These are phyloP conservation scores for Ascomycota sp. DNA, from an alignment of 2,329 filamentous ascomycete species.

Conservation along the genomic window DNA sequence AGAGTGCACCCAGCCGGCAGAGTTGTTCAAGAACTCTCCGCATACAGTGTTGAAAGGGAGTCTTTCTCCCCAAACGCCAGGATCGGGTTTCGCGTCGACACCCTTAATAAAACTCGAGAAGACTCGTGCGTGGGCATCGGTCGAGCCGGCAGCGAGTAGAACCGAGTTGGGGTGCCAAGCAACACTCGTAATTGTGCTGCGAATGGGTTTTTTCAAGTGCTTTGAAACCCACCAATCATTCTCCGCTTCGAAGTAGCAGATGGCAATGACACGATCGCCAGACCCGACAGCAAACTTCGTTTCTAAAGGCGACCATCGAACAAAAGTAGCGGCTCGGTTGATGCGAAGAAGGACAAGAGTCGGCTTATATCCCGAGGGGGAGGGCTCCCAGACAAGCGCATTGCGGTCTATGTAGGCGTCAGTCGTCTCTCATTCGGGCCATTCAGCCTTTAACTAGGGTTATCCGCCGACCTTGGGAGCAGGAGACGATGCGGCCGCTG, in stretches of 20 bases:
- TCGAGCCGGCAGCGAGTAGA: constrained; percentile 83
- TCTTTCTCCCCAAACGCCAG: constrained; percentile 82
- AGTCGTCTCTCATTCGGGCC: constrained; percentile 6
- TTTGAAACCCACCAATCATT: constrained; percentile 99
- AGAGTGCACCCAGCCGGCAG: constrained; percentile 88
- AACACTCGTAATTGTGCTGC: constrained; percentile 86
- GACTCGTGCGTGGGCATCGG: constrained; percentile 86
- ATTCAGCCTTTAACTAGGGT: no score
- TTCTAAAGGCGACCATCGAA: constrained; percentile 92
- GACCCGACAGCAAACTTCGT: constrained; percentile 95
- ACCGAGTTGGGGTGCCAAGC: constrained; percentile 97
- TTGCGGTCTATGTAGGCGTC: constrained; percentile 52
- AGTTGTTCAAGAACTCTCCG: constrained; percentile 89
- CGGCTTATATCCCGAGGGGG: constrained; percentile 83
- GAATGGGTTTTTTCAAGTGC: constrained; percentile 96
- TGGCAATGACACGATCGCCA: constrained; percentile 80
- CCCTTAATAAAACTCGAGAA: constrained; percentile 95
- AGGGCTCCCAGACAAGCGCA: constrained; percentile 92
- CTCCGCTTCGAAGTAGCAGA: constrained; percentile 98
- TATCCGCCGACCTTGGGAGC: constrained; percentile 55
- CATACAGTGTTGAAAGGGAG: constrained; percentile 97
- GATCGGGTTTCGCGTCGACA: constrained; percentile 66
- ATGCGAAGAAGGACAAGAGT: constrained; percentile 93
- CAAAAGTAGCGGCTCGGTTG: constrained; percentile 88
- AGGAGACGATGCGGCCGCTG: constrained; percentile 87